These are phyloP conservation scores for Onygena corvina DNA, from an alignment of 2,329 filamentous ascomycete genomes.

Conservation along the genomic window DNA sequence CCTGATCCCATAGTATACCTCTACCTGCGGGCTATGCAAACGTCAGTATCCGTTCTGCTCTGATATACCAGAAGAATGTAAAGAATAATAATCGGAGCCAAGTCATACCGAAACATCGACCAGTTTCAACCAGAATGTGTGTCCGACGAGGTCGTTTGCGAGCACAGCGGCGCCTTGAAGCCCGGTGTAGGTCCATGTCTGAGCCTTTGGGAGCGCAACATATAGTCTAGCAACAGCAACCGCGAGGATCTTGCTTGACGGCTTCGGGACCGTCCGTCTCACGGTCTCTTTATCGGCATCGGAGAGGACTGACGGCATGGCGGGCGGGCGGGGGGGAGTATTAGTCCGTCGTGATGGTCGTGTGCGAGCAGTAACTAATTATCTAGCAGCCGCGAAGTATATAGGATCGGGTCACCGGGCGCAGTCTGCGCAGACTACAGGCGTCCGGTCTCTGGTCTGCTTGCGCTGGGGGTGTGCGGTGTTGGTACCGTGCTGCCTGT, in stretches of 20 bases:
- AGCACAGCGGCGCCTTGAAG: slow-evolving; percentile 84
- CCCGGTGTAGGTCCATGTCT: slow-evolving; percentile 87
- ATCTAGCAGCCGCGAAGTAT: background rate
- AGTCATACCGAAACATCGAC: slow-evolving; percentile 79
- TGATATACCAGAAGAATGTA: background rate
- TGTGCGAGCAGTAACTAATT: background rate
- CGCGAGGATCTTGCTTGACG: slow-evolving; percentile 92
- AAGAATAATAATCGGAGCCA: background rate
- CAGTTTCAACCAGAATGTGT: slow-evolving; percentile 95
- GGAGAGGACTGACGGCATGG: slow-evolving; percentile 56
- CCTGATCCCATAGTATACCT: slow-evolving; percentile 93
- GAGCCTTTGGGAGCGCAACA: slow-evolving; percentile 73
- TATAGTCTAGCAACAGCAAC: slow-evolving; percentile 90
- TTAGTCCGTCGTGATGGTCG: background rate
- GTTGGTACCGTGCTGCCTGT: background rate
- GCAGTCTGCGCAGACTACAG: background rate
- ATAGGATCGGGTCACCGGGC: background rate
- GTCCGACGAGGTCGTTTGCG: slow-evolving; percentile 83
- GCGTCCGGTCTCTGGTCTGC: background rate
- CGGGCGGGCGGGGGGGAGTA: slow-evolving; percentile 12
- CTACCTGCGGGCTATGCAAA: slow-evolving; percentile 53
- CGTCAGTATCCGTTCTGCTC: no score
- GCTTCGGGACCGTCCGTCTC: slow-evolving; percentile 85
- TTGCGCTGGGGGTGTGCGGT: background rate
- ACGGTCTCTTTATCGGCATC: slow-evolving; percentile 95